Base-by-base conservation (phyloP, 1,139 yeast genomes). In the Debaryomyces udenii region DNA sequence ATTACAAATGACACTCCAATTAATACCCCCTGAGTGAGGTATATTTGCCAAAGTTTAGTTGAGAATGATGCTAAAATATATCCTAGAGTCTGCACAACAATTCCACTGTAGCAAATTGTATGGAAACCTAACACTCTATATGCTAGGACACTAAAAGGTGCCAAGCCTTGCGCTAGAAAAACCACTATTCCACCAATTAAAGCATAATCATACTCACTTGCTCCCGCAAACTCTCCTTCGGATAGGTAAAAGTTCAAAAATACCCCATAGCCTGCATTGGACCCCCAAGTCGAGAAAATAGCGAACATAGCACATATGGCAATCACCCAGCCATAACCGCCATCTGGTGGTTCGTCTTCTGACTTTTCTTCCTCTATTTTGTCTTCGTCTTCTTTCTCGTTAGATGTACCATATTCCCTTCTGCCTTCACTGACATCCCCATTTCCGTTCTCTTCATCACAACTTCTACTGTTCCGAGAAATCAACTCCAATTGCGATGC, bases 241-340 rank as follows among this genome's bases (percentile, higher is more conserved):
- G 46, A 43, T 17, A 81, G 55, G 55, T 82, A 86, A 53, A 68
- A 81, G 27, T 79, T 74, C 27, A 86, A 62, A 51, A 79, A 84
- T 3, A 86, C 84, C 37, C 93, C 91, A 53, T 74, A 86, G 0
- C 80, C 76, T 4, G 87, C 78, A 53, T 82, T 83, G 35, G 82
- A 70, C 16, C 95, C 95, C 95, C 95, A 86, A 1, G 90, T 78
- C 23, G 80, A 74, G 35, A 81, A 68, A 22, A 63, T 57, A 18
- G 68, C 57, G 35, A 75, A 53, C 57, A 78, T 68, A 1, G 78
- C 78, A 49, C 85, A 76, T 2, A 75, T 41, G 0, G 83, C 80
- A 40, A 82, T 74, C 6, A 82, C 76, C 90, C 93, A 86, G 1
- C 88, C 89, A 47, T 76, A 76, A 1, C 87, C 87, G 18, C 80